Percentiles rank a stretch among this genome's conserved stretches.
phyloP scores from a whole-genome alignment of 805 yeast genomes.

The Cyberlindnera petersonii region DNA sequence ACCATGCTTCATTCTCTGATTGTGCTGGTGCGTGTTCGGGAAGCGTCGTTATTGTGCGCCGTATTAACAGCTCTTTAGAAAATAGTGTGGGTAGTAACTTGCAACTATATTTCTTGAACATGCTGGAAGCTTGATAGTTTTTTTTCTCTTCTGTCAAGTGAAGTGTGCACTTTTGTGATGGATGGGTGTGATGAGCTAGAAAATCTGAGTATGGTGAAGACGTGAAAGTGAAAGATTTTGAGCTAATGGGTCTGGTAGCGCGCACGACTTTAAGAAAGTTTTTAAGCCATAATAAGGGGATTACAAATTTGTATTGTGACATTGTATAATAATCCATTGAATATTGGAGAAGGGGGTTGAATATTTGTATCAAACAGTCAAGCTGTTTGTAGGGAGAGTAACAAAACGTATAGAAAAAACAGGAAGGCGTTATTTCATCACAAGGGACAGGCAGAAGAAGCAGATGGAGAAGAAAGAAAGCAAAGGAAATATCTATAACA shows the following conservation, averaged over 20 bases:
- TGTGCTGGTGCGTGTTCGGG: slow-evolving; percentile 41
- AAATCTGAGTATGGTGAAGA: too few species aligned
- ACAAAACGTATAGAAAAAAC: not conserved
- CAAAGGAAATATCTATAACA: not conserved
- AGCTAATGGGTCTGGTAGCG: not conserved
- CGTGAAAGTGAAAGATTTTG: not conserved
- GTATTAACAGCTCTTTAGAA: not conserved
- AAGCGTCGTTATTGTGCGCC: not conserved
- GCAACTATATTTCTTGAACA: too few species aligned
- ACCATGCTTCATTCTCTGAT: slow-evolving; percentile 41
- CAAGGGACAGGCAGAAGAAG: not conserved
- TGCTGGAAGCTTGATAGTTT: too few species aligned
- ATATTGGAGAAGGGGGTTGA: not conserved
- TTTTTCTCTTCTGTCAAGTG: not conserved
- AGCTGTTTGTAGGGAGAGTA: not conserved
- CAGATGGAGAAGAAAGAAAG: not conserved
- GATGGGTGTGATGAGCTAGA: too few species aligned
- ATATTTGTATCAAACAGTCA: slow-evolving; percentile 1
- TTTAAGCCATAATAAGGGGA: not conserved
- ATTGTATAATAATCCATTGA: not conserved
- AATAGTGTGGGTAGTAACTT: not conserved
- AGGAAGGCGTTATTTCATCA: not conserved
- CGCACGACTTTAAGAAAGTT: not conserved
- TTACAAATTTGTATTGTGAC: not conserved
- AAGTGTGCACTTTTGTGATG: too few species aligned